Evolutionary conservation across 2,329 filamentous ascomycete genomes (phyloP).

Genomic region (Exophiala spinifera): DNA sequence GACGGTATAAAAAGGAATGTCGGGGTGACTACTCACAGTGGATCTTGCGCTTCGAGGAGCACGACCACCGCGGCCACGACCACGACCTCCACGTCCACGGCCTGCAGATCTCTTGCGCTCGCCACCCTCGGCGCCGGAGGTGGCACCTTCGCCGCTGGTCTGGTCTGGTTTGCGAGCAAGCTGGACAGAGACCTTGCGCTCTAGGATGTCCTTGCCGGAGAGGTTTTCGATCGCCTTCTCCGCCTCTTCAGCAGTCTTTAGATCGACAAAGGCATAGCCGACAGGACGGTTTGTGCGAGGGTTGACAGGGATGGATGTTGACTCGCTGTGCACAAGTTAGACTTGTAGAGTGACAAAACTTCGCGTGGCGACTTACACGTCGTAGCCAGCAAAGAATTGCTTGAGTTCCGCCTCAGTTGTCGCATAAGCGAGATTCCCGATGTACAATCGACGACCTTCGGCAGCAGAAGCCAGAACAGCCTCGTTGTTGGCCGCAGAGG

Average conservation of each 20-base stretch:
- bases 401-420: conserved; percentile 99
- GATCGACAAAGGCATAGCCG: conserved; percentile 97
- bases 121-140: conserved; percentile 66
- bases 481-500: conserved; percentile 71
- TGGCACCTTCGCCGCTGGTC: conserved; percentile 66
- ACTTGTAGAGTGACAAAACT: neutral
- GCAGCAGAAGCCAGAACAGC: conserved; percentile 94
- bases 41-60: conserved; percentile 51
- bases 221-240: conserved; percentile 93
- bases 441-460: conserved; percentile 97
- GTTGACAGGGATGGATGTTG: conserved; percentile 98
- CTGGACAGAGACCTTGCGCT: conserved; percentile 98
- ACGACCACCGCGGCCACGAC: conserved; percentile 62
- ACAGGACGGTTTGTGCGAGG: conserved; percentile 97
- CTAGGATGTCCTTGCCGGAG: conserved; percentile 94
- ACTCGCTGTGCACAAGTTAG: conserved; percentile 64
- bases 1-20: neutral
- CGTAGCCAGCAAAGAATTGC: conserved; percentile 99
- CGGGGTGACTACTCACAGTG: conserved; percentile 15
- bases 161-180: conserved; percentile 95
- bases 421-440: conserved; percentile 99
- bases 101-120: conserved; percentile 55
- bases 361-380: conserved; percentile 75
- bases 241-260: conserved; percentile 89
- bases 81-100: conserved; percentile 60